Conservation (phyloP, 495 filamentous ascomycete species). For the Neurospora discreta region DNA sequence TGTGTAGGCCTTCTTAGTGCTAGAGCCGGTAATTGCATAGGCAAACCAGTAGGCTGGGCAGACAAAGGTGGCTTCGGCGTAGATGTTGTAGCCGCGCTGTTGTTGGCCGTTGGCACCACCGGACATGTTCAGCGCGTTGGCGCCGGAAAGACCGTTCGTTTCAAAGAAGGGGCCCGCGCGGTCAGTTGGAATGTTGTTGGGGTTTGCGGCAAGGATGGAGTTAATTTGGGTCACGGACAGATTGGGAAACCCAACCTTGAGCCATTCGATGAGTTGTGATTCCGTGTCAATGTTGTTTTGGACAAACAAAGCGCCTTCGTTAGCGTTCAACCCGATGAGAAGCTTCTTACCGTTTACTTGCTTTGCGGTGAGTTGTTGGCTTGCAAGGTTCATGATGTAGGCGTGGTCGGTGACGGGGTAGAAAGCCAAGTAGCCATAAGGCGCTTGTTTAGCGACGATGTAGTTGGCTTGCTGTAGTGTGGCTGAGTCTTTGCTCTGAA, state of each 20-base stretch:
- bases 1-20: conserved; percentile 31
- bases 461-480: conserved; percentile 45
- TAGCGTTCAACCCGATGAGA: conserved; percentile 42
- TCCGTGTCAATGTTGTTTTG: conserved; percentile 36
- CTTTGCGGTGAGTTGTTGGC: conserved; percentile 37
- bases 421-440: conserved; percentile 34
- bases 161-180: conserved; percentile 13
- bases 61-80: conserved; percentile 49
- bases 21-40: conserved; percentile 34
- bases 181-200: conserved; percentile 12
- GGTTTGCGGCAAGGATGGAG: conserved; percentile 25
- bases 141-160: conserved; percentile 12
- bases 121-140: conserved; percentile 16
- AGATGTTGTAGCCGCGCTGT: conserved; percentile 40
- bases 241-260: conserved; percentile 36
- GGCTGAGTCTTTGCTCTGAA: conserved; percentile 35
- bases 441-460: conserved; percentile 30
- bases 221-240: conserved; percentile 36
- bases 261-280: conserved; percentile 33
- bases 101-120: conserved; percentile 20
- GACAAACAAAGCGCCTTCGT: conserved; percentile 35
- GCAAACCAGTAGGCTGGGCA: conserved; percentile 57
- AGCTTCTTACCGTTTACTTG: conserved; percentile 42
- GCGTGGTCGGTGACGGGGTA: conserved; percentile 50
- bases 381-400: conserved; percentile 43